Evolutionary conservation across 768 basidiomycete genomes (phyloP).

Genomic region (Panaeolus cyanescens): DNA sequence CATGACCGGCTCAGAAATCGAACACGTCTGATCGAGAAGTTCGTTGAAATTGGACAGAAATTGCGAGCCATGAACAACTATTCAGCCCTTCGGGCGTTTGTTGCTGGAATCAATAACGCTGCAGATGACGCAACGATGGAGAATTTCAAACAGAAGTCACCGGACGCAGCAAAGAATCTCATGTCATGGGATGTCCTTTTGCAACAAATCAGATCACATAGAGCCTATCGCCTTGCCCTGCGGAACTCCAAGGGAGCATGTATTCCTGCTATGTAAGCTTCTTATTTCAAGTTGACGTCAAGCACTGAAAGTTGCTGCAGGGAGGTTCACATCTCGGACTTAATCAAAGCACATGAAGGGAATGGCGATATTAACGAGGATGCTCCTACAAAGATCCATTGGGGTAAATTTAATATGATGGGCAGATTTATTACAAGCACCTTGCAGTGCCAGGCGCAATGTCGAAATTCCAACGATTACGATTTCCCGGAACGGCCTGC

Average conservation of each 20-base stretch:
- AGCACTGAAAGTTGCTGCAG: constrained; percentile 37
- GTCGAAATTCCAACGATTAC: constrained; percentile 60
- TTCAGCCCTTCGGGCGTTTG: constrained; percentile 87
- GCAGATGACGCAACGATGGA: constrained; percentile 81
- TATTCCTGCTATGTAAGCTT: constrained; percentile 79
- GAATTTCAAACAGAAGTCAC: constrained; percentile 62
- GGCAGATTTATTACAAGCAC: constrained; percentile 82
- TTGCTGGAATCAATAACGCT: constrained; percentile 90
- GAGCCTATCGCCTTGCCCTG: constrained; percentile 89
- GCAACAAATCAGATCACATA: constrained; percentile 78
- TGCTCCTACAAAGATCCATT: constrained; percentile 79
- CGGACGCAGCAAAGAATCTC: constrained; percentile 75
- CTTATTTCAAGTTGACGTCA: constrained; percentile 2
- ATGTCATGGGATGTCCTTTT: constrained; percentile 86
- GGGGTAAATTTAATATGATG: constrained; percentile 96
- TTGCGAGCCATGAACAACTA: constrained; percentile 90
- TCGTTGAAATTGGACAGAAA: constrained; percentile 80
- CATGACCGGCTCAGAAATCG: constrained; percentile 78
- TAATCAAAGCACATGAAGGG: constrained; percentile 85
- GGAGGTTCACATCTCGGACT: constrained; percentile 89
- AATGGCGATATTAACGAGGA: constrained; percentile 71
- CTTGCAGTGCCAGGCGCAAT: constrained; percentile 76
- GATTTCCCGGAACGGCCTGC: constrained; percentile 56
- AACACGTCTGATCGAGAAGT: constrained; percentile 84
- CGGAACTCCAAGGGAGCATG: constrained; percentile 83